These are phyloP conservation scores for Pontederia crassipes DNA, from an alignment of 176 grass and related monocot genomes.

Conservation along the genomic window DNA sequence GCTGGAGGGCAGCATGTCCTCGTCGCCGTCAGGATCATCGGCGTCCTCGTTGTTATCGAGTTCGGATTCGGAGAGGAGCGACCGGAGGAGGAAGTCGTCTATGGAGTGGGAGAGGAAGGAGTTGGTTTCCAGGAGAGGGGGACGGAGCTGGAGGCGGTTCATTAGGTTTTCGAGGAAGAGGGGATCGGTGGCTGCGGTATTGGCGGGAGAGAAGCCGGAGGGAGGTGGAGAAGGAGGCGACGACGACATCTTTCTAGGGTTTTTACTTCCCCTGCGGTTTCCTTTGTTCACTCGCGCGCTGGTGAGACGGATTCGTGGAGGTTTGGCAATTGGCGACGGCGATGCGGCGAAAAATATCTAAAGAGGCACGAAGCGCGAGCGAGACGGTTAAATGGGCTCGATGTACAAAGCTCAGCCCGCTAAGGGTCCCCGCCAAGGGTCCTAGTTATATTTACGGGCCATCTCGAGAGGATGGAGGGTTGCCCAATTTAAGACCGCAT, in stretches of 20 bases:
- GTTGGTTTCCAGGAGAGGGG: constrained; percentile 88
- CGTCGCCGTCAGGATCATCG: constrained; percentile 16
- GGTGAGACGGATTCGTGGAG: too few species aligned
- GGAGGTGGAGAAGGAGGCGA: constrained; percentile 19
- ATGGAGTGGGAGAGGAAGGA: constrained; percentile 83
- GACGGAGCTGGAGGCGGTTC: constrained; percentile 81
- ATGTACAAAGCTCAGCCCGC: too few species aligned
- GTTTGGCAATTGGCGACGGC: too few species aligned
- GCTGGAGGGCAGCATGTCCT: neutral
- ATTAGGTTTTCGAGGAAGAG: constrained; percentile 85
- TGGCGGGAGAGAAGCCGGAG: too few species aligned
- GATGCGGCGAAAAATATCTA: too few species aligned
- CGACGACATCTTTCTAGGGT: constrained; percentile 13
- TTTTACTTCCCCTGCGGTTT: neutral
- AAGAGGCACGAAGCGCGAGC: too few species aligned
- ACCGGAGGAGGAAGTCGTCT: constrained; percentile 38
- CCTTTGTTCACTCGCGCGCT: too few species aligned
- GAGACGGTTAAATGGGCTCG: too few species aligned
- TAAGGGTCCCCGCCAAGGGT: too few species aligned
- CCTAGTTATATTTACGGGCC: too few species aligned
- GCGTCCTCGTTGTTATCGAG: constrained; percentile 23
- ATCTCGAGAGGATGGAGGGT: too few species aligned
- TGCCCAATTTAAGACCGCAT: too few species aligned
- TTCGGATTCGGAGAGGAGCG: neutral
- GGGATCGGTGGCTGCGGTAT: constrained; percentile 28